phyloP scores from a whole-genome alignment of 1,139 yeast genomes.

The Casaregolazyma lundiana region DNA sequence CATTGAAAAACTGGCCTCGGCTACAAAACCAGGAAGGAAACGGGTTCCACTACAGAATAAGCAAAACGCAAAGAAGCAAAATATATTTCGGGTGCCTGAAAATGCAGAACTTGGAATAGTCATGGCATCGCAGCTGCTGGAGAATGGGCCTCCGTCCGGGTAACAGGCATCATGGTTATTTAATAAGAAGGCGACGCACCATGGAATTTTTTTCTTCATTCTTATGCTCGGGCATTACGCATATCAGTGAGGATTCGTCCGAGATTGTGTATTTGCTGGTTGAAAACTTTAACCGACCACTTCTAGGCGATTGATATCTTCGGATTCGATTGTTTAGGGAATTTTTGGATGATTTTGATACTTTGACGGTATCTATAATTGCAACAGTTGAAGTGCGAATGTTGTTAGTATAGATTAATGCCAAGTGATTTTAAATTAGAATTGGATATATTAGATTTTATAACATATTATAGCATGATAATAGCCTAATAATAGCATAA shows the following conservation, averaged over 20 bases:
- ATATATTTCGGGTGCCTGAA: slow-evolving; percentile 72
- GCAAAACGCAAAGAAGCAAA: slow-evolving; percentile 22
- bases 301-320: slow-evolving; percentile 49
- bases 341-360: slow-evolving; percentile 58
- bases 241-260: slow-evolving; percentile 99
- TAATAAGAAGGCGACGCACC: background rate
- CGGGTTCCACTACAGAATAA: slow-evolving; percentile 12
- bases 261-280: slow-evolving; percentile 99
- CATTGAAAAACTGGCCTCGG: slow-evolving; percentile 55
- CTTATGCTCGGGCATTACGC: slow-evolving; percentile 99
- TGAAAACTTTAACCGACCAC: slow-evolving; percentile 99
- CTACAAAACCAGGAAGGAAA: slow-evolving; percentile 13
- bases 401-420: background rate
- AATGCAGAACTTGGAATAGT: slow-evolving; percentile 67
- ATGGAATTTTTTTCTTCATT: slow-evolving; percentile 41
- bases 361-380: slow-evolving; percentile 5
- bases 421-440: too few species aligned
- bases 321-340: slow-evolving; percentile 46
- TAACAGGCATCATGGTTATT: background rate
- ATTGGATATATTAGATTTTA: too few species aligned
- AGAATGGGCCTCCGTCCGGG: slow-evolving; percentile 3
- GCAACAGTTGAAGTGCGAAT: background rate
- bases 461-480: too few species aligned
- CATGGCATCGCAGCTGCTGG: slow-evolving; percentile 38
- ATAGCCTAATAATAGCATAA: too few species aligned